These are phyloP conservation scores for Aspergillus piperis DNA, from an alignment of 2,329 filamentous ascomycete species.

Conservation along the genomic window DNA sequence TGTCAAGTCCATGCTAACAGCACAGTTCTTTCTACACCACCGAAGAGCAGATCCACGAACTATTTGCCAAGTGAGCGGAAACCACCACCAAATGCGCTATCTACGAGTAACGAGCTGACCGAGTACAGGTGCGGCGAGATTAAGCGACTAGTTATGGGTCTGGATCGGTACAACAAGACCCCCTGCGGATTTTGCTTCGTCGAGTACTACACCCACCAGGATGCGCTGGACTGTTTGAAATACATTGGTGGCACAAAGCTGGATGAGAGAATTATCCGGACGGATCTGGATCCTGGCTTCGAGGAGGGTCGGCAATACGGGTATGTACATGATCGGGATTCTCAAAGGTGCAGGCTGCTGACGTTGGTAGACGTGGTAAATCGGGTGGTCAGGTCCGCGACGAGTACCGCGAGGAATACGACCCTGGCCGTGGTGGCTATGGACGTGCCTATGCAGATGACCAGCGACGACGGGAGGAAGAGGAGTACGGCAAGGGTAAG, in stretches of 20 bases:
- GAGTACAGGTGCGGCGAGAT: slow-evolving; percentile 76
- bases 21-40: slow-evolving; percentile 92
- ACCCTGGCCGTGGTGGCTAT: slow-evolving; percentile 88
- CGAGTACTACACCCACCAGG: slow-evolving; percentile 97
- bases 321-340: slow-evolving; percentile 35
- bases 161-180: slow-evolving; percentile 95
- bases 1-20: slow-evolving; percentile 11
- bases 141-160: slow-evolving; percentile 95
- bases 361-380: slow-evolving; percentile 68
- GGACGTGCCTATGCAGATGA: slow-evolving; percentile 75
- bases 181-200: slow-evolving; percentile 99
- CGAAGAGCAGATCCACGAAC: slow-evolving; percentile 97
- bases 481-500: slow-evolving; percentile 60
- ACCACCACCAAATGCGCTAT: not conserved
- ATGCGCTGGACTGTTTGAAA: slow-evolving; percentile 97
- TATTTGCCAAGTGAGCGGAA: slow-evolving; percentile 74
- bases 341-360: not conserved
- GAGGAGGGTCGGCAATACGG: slow-evolving; percentile 95
- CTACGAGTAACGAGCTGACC: slow-evolving; percentile 10
- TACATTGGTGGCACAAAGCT: slow-evolving; percentile 98
- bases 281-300: slow-evolving; percentile 93
- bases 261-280: slow-evolving; percentile 93
- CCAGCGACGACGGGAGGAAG: slow-evolving; percentile 57
- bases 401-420: slow-evolving; percentile 95
- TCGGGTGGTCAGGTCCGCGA: slow-evolving; percentile 95